Evolutionary conservation across 805 yeast genomes (phyloP).

Genomic region (Wickerhamomyces chambardii): DNA sequence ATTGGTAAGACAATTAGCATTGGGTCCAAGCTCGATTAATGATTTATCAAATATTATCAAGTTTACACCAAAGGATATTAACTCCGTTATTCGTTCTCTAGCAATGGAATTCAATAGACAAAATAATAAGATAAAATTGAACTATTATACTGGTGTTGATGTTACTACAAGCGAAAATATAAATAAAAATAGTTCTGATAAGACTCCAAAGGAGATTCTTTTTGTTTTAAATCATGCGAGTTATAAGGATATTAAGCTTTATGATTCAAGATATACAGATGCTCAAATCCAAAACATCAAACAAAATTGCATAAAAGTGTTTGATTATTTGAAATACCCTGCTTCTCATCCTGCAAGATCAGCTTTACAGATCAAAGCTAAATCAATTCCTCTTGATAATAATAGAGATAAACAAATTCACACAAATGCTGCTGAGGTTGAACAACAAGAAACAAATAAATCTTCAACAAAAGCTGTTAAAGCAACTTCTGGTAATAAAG

Average conservation of each 20-base stretch:
- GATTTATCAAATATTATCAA: slow-evolving; percentile 22
- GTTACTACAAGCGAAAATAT: slow-evolving; percentile 13
- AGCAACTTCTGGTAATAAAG: not conserved
- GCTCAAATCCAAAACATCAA: slow-evolving; percentile 4
- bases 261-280: slow-evolving; percentile 3
- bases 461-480: not conserved
- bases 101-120: slow-evolving; percentile 19
- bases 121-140: not conserved
- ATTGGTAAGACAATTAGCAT: slow-evolving; percentile 34
- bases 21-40: slow-evolving; percentile 33
- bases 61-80: slow-evolving; percentile 17
- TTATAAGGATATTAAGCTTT: slow-evolving; percentile 18
- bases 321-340: slow-evolving; percentile 10
- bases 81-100: slow-evolving; percentile 15
- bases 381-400: not conserved
- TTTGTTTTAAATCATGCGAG: slow-evolving; percentile 26
- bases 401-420: no score
- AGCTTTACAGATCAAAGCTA: not conserved
- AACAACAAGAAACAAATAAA: not conserved
- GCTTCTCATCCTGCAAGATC: slow-evolving; percentile 9
- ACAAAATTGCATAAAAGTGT: slow-evolving; percentile 9
- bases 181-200: slow-evolving; percentile 14
- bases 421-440: not conserved
- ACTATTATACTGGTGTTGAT: not conserved
- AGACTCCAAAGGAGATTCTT: slow-evolving; percentile 17